A percentile compares a stretch with the other conserved stretches of the same genome.
phyloP scores from a whole-genome alignment of 768 basidiomycete genomes.

The Phaeotremella skinneri region DNA sequence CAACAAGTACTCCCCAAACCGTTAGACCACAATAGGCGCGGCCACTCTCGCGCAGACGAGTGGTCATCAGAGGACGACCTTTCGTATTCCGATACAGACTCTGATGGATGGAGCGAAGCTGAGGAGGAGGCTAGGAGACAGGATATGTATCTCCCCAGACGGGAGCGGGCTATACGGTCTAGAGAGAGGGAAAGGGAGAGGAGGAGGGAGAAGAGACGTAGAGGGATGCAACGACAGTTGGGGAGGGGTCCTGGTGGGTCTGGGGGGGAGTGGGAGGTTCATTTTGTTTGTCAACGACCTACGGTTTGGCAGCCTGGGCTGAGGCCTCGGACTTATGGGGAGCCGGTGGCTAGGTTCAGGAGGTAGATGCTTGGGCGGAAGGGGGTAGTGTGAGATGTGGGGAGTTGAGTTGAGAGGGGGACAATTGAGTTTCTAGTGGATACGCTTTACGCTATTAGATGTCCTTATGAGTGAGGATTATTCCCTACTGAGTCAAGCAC shows the following conservation, averaged over 20 bases:
- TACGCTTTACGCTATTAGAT: no score
- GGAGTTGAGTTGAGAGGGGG: no score
- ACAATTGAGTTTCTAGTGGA: no score
- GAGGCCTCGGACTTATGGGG: constrained; percentile 44
- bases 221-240: constrained; percentile 8
- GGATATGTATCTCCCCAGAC: constrained; percentile 40
- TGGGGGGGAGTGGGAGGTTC: constrained; percentile 41
- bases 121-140: constrained; percentile 22
- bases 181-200: constrained; percentile 28
- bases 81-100: not conserved
- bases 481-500: no score
- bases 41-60: constrained; percentile 26
- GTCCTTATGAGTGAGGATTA: no score
- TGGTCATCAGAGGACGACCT: constrained; percentile 26
- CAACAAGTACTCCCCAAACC: constrained; percentile 31
- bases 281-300: constrained; percentile 36
- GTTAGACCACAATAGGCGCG: constrained; percentile 27
- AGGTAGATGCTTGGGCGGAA: no score
- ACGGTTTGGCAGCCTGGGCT: constrained; percentile 42
- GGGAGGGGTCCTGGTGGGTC: constrained; percentile 1
- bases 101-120: constrained; percentile 21
- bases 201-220: constrained; percentile 24
- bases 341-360: constrained; percentile 33
- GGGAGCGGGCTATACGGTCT: constrained; percentile 31
- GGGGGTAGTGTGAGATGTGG: no score